Evolutionary conservation across 306 rosid genomes (phyloP), one percentile per base, ranked within the genome.

Genomic region (Neltuma alba): DNA sequence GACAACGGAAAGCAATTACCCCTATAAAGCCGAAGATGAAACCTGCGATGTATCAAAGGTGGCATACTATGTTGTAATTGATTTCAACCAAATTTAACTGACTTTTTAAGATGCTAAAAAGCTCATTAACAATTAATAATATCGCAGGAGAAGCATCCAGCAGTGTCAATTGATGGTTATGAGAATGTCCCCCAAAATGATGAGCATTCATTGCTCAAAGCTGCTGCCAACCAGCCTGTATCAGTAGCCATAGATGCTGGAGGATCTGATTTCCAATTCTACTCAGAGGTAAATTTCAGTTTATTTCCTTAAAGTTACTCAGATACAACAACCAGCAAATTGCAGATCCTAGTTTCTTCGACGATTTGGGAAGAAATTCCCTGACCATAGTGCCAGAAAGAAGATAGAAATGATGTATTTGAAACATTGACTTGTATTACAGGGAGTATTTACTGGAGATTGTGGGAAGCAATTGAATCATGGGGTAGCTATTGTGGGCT

Each of bases 401-500:
- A 47, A 37, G 25, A 16, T 2, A 3, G 30, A 10, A 9, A 58
- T 27, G 34, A 58, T 10, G 34, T 25, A 12, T 58, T 25, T 27
- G 8, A 27, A 28, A 13, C n/a, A 2, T 64, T 20, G 30, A 11
- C 40, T 41, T 54, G 27, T 33, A 31, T 70, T 36, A 27, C 89
- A 96, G 96, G 99, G 99, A 64, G 99, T 93, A 6, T 91, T 88
- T 77, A 84, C 81, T 15, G 99, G 98, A 31, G 7, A 72, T 0
- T 96, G 99, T 70, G 86, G 93, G 21, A 96, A 76, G 3, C 88
- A 86, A 73, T 91, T 96, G 18, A 38, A 96, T 72, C 99, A 96
- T 50, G 99, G 98, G 70, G 98, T 96, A 14, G 97, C 88, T 0
- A 72, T 86, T 21, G 92, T 96, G 30, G 99, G 98, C 6, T 96